Conservation (phyloP, 1,139 yeast species). For the Pichia sp. region DNA sequence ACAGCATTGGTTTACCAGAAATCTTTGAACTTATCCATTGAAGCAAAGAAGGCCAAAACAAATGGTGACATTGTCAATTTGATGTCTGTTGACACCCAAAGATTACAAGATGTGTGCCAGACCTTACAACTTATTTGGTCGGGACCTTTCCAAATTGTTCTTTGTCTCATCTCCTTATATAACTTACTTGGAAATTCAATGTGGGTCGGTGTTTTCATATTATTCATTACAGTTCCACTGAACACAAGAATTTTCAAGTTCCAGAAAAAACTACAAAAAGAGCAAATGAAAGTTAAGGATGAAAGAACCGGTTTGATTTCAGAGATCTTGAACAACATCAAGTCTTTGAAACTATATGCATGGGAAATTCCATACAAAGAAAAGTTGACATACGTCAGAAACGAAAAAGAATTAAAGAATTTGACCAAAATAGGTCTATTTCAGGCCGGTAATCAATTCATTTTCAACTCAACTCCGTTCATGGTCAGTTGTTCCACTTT, state of each 20-base stretch:
- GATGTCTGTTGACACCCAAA: conserved; percentile 95
- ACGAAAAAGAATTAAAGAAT: conserved; percentile 79
- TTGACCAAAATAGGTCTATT: conserved; percentile 74
- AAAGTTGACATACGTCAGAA: conserved; percentile 75
- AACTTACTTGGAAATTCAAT: conserved; percentile 78
- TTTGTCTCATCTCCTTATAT: conserved; percentile 76
- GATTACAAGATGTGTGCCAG: conserved; percentile 86
- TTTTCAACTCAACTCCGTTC: conserved; percentile 87
- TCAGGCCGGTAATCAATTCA: conserved; percentile 67
- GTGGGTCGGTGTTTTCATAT: conserved; percentile 94
- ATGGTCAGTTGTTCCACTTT: conserved; percentile 90
- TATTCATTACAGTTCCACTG: conserved; percentile 80
- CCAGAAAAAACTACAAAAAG: conserved; percentile 75
- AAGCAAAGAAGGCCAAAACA: conserved; percentile 71
- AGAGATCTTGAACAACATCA: conserved; percentile 86
- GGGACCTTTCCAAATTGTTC: conserved; percentile 86
- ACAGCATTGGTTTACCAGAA: conserved; percentile 78
- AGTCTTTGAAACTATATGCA: conserved; percentile 86
- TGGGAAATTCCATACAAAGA: conserved; percentile 88
- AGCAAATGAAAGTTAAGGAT: conserved; percentile 65
- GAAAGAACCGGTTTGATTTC: conserved; percentile 70
- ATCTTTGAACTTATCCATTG: conserved; percentile 75
- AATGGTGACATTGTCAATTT: conserved; percentile 98
- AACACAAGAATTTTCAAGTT: conserved; percentile 69
- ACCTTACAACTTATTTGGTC: conserved; percentile 90